phyloP scores from a whole-genome alignment of 1,139 yeast genomes.

The Candida freyschussii region DNA sequence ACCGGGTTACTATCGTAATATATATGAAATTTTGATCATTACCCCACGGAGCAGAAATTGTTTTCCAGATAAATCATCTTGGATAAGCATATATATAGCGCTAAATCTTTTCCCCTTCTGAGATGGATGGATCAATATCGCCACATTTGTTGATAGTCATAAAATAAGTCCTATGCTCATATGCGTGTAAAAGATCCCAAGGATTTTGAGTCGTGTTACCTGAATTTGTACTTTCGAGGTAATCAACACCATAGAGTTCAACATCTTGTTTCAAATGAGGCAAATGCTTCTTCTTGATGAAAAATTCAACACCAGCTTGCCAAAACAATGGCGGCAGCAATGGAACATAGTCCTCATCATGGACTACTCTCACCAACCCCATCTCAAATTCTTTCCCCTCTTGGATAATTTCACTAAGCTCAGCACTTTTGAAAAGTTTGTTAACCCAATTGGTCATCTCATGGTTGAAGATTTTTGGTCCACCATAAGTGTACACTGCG shows the following conservation, averaged over 20 bases:
- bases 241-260: slow-evolving; percentile 25
- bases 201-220: slow-evolving; percentile 2
- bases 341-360: slow-evolving; percentile 55
- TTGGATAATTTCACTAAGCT: slow-evolving; percentile 16
- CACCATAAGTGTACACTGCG: slow-evolving; percentile 53
- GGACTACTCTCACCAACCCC: slow-evolving; percentile 49
- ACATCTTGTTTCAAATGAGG: slow-evolving; percentile 44
- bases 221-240: slow-evolving; percentile 1
- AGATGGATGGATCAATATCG: slow-evolving; percentile 14
- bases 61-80: not conserved
- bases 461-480: slow-evolving; percentile 61
- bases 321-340: slow-evolving; percentile 47
- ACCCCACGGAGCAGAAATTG: too few species aligned
- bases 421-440: slow-evolving; percentile 37
- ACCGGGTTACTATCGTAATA: slow-evolving; percentile 63
- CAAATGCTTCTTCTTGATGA: slow-evolving; percentile 39
- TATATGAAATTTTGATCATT: too few species aligned
- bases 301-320: slow-evolving; percentile 50
- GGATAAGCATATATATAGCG: not conserved
- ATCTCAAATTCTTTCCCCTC: slow-evolving; percentile 23
- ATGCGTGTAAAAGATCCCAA: slow-evolving; percentile 19
- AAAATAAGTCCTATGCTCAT: slow-evolving; percentile 24
- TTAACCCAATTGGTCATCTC: slow-evolving; percentile 50
- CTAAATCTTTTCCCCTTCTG: not conserved
- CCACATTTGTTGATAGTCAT: slow-evolving; percentile 22